A percentile compares a stretch with the other conserved stretches of the same genome.
These are phyloP conservation scores for Globisporangium takayamanum DNA, from an alignment of 352 stramenopile genomes.

Conservation along the genomic window DNA sequence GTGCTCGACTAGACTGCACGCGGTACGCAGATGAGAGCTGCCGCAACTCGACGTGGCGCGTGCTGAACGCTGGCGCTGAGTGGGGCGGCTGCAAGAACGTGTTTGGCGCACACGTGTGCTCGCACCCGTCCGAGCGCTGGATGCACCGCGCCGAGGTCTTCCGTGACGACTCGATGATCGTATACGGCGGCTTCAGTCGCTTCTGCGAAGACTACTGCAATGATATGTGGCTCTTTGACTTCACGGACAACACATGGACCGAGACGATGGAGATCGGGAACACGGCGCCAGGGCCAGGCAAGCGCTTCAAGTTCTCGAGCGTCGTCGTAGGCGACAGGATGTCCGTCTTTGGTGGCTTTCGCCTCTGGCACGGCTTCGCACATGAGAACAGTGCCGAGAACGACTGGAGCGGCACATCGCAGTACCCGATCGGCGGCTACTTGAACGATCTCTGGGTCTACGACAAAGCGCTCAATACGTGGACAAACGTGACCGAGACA, in stretches of 20 bases:
- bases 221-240: slow-evolving; percentile 94
- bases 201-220: slow-evolving; percentile 95
- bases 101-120: slow-evolving; percentile 82
- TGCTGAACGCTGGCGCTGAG: slow-evolving; percentile 78
- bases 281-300: slow-evolving; percentile 54
- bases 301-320: slow-evolving; percentile 91
- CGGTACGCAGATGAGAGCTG: slow-evolving; percentile 86
- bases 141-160: slow-evolving; percentile 87
- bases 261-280: slow-evolving; percentile 78
- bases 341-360: slow-evolving; percentile 90
- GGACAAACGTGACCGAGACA: slow-evolving; percentile 65
- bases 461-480: slow-evolving; percentile 51
- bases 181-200: slow-evolving; percentile 92
- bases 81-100: slow-evolving; percentile 90
- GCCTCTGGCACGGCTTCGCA: slow-evolving; percentile 94
- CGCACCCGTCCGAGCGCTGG: slow-evolving; percentile 85
- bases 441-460: slow-evolving; percentile 93
- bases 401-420: slow-evolving; percentile 68
- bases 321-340: slow-evolving; percentile 50
- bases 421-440: slow-evolving; percentile 89
- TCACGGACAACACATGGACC: slow-evolving; percentile 87
- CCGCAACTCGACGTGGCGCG: slow-evolving; percentile 70
- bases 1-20: slow-evolving; percentile 46
- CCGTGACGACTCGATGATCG: slow-evolving; percentile 83
- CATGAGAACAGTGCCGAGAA: slow-evolving; percentile 86